A percentile compares a stretch with the other conserved stretches of the same genome.
Conservation (phyloP, 2,329 filamentous ascomycete species). For the Botrytis elliptica region DNA sequence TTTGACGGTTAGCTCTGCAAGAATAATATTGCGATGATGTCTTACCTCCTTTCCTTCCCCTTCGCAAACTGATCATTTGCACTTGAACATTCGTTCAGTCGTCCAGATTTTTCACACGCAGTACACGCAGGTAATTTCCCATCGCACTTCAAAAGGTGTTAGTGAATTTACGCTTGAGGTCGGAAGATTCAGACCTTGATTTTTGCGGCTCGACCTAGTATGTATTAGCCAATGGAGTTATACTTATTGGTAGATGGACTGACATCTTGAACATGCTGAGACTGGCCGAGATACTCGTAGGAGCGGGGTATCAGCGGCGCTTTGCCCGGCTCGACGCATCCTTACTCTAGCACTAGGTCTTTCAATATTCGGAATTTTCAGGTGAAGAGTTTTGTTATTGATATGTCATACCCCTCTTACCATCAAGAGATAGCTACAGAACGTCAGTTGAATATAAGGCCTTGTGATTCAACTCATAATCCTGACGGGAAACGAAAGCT, state of each 20-base stretch:
- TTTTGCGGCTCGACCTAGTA: conserved; percentile 75
- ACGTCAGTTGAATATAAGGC: conserved; percentile 7
- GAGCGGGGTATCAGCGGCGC: conserved; percentile 48
- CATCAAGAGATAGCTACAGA: background rate
- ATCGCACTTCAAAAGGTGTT: conserved; percentile 63
- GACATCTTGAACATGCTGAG: conserved; percentile 75
- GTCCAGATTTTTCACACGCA: conserved; percentile 88
- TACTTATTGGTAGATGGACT: conserved; percentile 32
- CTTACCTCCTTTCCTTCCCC: conserved; percentile 85
- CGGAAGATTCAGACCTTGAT: conserved; percentile 64
- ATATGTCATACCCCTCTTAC: background rate
- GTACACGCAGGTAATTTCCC: conserved; percentile 94
- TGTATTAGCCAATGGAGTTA: conserved; percentile 3
- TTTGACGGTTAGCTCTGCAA: conserved; percentile 27
- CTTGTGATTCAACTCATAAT: background rate
- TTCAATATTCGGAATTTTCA: background rate
- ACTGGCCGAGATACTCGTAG: conserved; percentile 75
- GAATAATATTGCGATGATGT: background rate
- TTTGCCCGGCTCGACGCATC: conserved; percentile 31
- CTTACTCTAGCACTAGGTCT: conserved; percentile 7
- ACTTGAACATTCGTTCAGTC: conserved; percentile 83
- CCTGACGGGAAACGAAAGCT: background rate
- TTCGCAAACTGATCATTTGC: conserved; percentile 94
- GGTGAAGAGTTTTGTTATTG: background rate
- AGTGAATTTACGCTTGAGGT: conserved; percentile 23